These are phyloP conservation scores for Paulownia fortunei DNA, from an alignment of 257 asterid genomes.

Conservation along the genomic window DNA sequence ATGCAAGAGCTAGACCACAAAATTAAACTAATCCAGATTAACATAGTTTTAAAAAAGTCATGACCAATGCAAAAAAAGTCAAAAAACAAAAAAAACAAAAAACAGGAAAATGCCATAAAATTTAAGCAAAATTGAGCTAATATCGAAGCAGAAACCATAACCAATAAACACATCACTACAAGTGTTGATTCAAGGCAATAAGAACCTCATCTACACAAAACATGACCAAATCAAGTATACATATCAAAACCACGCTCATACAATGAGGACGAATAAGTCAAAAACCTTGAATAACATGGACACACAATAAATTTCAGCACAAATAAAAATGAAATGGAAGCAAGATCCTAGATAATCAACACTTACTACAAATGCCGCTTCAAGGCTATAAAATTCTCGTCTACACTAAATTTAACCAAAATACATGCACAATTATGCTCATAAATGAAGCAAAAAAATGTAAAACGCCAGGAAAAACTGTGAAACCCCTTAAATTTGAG, in stretches of 20 bases:
- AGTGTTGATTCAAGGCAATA: background rate
- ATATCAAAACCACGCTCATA: background rate
- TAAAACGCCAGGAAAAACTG: background rate
- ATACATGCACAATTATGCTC: background rate
- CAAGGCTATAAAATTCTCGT: background rate
- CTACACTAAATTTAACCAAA: background rate
- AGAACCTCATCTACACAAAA: background rate
- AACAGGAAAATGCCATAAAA: background rate
- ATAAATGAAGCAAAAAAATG: background rate
- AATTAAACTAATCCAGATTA: background rate
- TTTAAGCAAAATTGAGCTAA: background rate
- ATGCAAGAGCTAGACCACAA: no score
- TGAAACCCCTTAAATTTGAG: background rate
- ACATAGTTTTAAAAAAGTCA: background rate
- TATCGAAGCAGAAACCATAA: background rate
- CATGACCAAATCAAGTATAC: background rate
- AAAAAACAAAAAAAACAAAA: no score
- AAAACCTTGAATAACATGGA: background rate
- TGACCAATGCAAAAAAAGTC: background rate
- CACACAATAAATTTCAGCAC: conserved; percentile 3
- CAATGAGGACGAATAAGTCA: background rate
- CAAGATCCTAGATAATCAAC: background rate
- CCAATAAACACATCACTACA: background rate
- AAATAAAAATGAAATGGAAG: background rate
- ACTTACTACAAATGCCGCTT: background rate